Conservation (phyloP, 345 rosid genomes). For the Pugionium cornutum region DNA sequence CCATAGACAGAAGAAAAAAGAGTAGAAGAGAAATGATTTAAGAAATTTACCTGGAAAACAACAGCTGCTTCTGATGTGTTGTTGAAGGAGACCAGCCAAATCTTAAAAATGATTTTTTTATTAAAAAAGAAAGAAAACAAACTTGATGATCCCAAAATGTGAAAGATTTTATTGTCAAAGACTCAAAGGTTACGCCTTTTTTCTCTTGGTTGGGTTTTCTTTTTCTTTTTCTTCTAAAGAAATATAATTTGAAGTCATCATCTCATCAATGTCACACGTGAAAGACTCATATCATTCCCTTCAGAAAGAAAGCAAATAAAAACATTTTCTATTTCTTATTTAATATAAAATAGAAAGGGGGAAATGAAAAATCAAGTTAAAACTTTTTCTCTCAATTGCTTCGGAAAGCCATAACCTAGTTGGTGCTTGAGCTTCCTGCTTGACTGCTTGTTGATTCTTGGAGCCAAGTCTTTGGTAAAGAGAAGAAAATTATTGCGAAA, state of each 20-base stretch:
- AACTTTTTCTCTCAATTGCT: constrained; percentile 27
- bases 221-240: constrained; percentile 10
- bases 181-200: constrained; percentile 1
- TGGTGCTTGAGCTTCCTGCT: constrained; percentile 47
- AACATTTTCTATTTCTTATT: constrained; percentile 6
- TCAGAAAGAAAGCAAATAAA: constrained; percentile 27
- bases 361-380: neutral
- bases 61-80: constrained; percentile 41
- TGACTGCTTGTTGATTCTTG: constrained; percentile 26
- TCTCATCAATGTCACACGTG: constrained; percentile 44
- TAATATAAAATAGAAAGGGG: neutral
- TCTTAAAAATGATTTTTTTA: constrained; percentile 19
- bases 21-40: constrained; percentile 30
- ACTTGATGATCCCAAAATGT: constrained; percentile 48
- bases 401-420: constrained; percentile 53
- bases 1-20: neutral
- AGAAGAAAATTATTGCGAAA: constrained; percentile 37
- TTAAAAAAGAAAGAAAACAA: constrained; percentile 7
- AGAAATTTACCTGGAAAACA: constrained; percentile 57
- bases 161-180: constrained; percentile 7
- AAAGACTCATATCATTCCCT: constrained; percentile 35
- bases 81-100: constrained; percentile 50
- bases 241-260: constrained; percentile 29
- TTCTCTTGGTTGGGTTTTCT: neutral
- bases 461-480: constrained; percentile 25